These are phyloP conservation scores for Bullera alba DNA, from an alignment of 768 basidiomycete genomes.

Conservation along the genomic window DNA sequence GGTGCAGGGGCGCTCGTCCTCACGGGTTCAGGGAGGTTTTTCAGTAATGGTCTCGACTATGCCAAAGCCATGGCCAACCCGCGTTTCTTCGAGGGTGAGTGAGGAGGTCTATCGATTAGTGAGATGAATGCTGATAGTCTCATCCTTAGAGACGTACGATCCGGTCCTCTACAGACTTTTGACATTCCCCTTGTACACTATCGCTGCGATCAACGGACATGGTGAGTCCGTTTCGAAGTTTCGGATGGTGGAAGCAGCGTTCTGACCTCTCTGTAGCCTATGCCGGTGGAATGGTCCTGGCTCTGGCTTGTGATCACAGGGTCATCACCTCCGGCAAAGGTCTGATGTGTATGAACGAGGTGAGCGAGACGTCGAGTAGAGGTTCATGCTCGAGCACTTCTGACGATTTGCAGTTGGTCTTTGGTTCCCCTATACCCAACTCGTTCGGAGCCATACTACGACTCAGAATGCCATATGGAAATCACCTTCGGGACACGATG, in stretches of 20 bases:
- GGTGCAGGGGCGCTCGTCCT: slow-evolving; percentile 41
- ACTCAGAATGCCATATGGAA: slow-evolving; percentile 59
- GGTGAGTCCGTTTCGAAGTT: slow-evolving; percentile 23
- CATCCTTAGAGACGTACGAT: slow-evolving; percentile 59
- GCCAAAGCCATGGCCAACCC: slow-evolving; percentile 39
- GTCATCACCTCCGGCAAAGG: slow-evolving; percentile 80
- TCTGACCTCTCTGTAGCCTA: slow-evolving; percentile 53
- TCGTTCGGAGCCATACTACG: slow-evolving; percentile 61
- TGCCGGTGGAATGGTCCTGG: slow-evolving; percentile 72
- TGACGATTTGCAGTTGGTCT: slow-evolving; percentile 51
- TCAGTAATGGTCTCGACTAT: slow-evolving; percentile 46
- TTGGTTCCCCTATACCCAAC: slow-evolving; percentile 72
- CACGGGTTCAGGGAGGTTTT: slow-evolving; percentile 40
- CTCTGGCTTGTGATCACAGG: slow-evolving; percentile 78
- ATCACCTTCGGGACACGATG: slow-evolving; percentile 62
- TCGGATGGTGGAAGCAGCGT: not conserved
- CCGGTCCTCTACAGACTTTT: slow-evolving; percentile 64
- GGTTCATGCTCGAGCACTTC: not conserved
- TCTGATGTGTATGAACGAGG: slow-evolving; percentile 92
- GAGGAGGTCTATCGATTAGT: not conserved
- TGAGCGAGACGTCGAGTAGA: slow-evolving; percentile 35
- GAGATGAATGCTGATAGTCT: not conserved
- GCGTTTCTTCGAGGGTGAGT: slow-evolving; percentile 43
- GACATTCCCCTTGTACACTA: slow-evolving; percentile 40
- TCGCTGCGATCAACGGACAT: slow-evolving; percentile 44